Conservation (phyloP, 352 stramenopile species). For the Globisporangium canariense region DNA sequence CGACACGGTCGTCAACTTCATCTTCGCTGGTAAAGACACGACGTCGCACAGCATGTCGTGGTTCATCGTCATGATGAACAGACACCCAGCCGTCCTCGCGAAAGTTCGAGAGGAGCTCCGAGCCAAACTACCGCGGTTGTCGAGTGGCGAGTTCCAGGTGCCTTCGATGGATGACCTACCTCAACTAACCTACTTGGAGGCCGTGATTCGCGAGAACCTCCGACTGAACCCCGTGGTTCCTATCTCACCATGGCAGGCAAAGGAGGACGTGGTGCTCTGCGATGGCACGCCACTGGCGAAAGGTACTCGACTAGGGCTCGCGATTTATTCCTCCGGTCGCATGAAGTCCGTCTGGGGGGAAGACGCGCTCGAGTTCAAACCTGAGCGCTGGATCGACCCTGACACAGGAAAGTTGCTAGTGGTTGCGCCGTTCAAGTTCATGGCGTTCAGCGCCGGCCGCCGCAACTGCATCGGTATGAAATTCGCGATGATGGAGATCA, state of each 20-base stretch:
- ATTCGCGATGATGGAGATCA: slow-evolving; percentile 11
- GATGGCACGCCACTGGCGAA: slow-evolving; percentile 55
- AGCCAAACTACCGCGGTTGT: slow-evolving; percentile 25
- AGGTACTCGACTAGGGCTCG: slow-evolving; percentile 30
- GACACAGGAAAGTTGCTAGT: slow-evolving; percentile 22
- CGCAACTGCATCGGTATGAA: neutral
- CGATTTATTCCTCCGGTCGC: slow-evolving; percentile 42
- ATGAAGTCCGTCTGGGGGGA: slow-evolving; percentile 43
- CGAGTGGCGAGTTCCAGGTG: slow-evolving; percentile 16
- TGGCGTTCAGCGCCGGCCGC: no score
- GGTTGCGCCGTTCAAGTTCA: neutral
- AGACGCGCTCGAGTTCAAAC: slow-evolving; percentile 53
- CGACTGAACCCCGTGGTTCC: slow-evolving; percentile 53
- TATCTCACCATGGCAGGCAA: slow-evolving; percentile 15
- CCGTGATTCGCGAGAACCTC: slow-evolving; percentile 56
- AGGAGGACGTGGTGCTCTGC: slow-evolving; percentile 38
- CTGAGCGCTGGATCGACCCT: slow-evolving; percentile 59
- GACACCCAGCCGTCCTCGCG: slow-evolving; percentile 45
- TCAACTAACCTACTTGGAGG: slow-evolving; percentile 53
- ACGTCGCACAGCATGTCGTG: slow-evolving; percentile 65
- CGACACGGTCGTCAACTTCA: slow-evolving; percentile 79
- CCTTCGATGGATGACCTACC: slow-evolving; percentile 47
- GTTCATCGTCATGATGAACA: slow-evolving; percentile 78
- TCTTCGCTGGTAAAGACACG: slow-evolving; percentile 73
- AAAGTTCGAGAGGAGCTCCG: slow-evolving; percentile 50